phyloP scores from a whole-genome alignment of 2,329 filamentous ascomycete species.

The Ascochyta viciae-villosae region DNA sequence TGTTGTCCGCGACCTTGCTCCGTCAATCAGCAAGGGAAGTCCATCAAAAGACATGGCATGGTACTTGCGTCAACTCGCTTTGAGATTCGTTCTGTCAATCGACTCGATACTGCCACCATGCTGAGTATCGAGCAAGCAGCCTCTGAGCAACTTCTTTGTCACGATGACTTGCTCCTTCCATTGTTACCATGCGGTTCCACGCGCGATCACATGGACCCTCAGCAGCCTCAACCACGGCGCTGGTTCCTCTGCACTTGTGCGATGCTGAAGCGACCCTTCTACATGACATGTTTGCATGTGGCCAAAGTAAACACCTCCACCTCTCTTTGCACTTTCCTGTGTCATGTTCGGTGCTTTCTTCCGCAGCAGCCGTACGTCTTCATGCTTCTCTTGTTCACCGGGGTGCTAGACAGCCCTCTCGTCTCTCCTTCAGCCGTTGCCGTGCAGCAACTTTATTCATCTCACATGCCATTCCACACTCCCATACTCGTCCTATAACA shows the following conservation, averaged over 20 bases:
- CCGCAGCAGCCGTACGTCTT: slow-evolving; percentile 16
- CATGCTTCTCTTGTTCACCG: slow-evolving; percentile 21
- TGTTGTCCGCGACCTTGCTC: background rate
- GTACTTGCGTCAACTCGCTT: background rate
- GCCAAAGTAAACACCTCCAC: slow-evolving; percentile 12
- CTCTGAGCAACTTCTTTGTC: slow-evolving; percentile 15
- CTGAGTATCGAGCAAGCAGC: background rate
- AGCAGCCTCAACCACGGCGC: slow-evolving; percentile 20
- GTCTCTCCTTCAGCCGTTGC: slow-evolving; percentile 40
- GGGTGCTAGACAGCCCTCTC: slow-evolving; percentile 20
- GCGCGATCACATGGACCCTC: slow-evolving; percentile 13
- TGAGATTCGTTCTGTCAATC: background rate
- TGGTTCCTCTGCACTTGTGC: slow-evolving; percentile 24
- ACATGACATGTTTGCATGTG: slow-evolving; percentile 8
- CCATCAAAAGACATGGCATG: background rate
- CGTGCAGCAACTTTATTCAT: slow-evolving; percentile 48
- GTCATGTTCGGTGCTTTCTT: slow-evolving; percentile 22
- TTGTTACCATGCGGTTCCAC: slow-evolving; percentile 9
- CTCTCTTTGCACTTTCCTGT: slow-evolving; percentile 33
- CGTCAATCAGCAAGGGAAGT: background rate
- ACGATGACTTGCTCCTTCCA: slow-evolving; percentile 21
- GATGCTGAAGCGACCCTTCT: slow-evolving; percentile 30
- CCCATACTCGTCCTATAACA: slow-evolving; percentile 28
- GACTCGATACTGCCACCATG: background rate
- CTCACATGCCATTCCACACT: slow-evolving; percentile 42